These are phyloP conservation scores for Neonectria neomacrospora DNA, from an alignment of 2,329 filamentous ascomycete genomes.

Conservation along the genomic window DNA sequence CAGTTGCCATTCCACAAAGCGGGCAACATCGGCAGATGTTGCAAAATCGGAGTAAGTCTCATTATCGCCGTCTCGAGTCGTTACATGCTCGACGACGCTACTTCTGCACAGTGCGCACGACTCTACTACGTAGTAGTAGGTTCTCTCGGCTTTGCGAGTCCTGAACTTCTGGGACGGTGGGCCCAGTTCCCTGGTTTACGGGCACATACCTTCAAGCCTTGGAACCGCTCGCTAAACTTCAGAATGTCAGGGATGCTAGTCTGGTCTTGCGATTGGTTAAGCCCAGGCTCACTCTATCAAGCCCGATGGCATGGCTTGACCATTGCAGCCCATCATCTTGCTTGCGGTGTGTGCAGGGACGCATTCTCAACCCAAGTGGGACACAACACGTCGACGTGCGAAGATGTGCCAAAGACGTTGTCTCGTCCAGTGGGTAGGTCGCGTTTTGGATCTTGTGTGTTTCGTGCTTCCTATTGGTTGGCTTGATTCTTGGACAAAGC, in stretches of 20 bases:
- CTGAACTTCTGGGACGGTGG: constrained; percentile 7
- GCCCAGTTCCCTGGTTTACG: constrained; percentile 21
- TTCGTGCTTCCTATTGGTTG: not conserved
- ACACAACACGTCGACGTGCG: not conserved
- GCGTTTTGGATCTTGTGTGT: not conserved
- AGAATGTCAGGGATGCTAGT: constrained; percentile 4
- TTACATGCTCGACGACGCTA: not conserved
- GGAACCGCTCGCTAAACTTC: constrained; percentile 22
- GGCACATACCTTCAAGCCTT: constrained; percentile 4
- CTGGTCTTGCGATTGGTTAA: constrained; percentile 5
- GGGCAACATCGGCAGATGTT: constrained; percentile 23
- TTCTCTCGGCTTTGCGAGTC: not conserved
- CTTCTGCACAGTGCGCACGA: constrained; percentile 27
- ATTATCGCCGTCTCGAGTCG: constrained; percentile 14
- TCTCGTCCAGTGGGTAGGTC: not conserved
- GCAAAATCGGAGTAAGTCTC: constrained; percentile 11
- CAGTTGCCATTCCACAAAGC: constrained; percentile 19
- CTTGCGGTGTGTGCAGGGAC: not conserved
- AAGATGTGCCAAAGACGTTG: not conserved
- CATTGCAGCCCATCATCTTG: not conserved
- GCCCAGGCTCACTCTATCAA: constrained; percentile 11
- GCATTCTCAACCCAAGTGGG: not conserved
- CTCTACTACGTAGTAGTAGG: not conserved
- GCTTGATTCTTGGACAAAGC: not conserved
- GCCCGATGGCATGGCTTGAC: constrained; percentile 5